Conservation (phyloP, 2,329 filamentous ascomycete species). For the Neofusicoccum ribis region DNA sequence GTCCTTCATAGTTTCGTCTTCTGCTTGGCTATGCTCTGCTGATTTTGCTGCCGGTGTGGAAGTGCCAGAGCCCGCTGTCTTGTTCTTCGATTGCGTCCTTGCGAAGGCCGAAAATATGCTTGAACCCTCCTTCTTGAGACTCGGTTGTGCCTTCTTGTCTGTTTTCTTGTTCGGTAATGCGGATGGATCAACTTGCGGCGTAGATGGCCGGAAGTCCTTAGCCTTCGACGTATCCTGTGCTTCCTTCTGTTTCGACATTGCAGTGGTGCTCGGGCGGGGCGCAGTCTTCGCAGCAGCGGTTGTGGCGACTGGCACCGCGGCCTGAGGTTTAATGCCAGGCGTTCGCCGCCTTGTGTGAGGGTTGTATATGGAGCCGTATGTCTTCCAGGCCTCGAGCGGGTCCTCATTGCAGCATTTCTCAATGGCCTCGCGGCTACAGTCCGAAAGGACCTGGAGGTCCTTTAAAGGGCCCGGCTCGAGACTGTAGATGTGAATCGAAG, state of each 20-base stretch:
- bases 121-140: conserved; percentile 61
- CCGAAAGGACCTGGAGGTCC: conserved; percentile 67
- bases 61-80: conserved; percentile 42
- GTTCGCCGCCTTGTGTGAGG: conserved; percentile 60
- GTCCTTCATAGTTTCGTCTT: conserved; percentile 54
- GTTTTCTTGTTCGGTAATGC: conserved; percentile 33
- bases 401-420: conserved; percentile 61
- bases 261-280: conserved; percentile 25
- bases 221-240: conserved; percentile 24
- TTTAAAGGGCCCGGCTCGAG: conserved; percentile 66
- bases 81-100: conserved; percentile 60
- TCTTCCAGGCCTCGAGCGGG: conserved; percentile 57
- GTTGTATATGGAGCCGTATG: conserved; percentile 76
- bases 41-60: conserved; percentile 31
- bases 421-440: conserved; percentile 63
- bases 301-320: conserved; percentile 28
- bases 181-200: conserved; percentile 29
- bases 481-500: conserved; percentile 85
- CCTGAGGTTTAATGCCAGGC: conserved; percentile 31
- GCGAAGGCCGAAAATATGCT: conserved; percentile 80
- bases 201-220: conserved; percentile 34
- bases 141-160: conserved; percentile 38
- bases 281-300: conserved; percentile 26
- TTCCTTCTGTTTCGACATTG: conserved; percentile 25
- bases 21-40: conserved; percentile 32